A percentile compares a stretch with the other conserved stretches of the same genome.
Conservation (phyloP, 2,329 filamentous ascomycete genomes). For the Sordariomycetes sp. region DNA sequence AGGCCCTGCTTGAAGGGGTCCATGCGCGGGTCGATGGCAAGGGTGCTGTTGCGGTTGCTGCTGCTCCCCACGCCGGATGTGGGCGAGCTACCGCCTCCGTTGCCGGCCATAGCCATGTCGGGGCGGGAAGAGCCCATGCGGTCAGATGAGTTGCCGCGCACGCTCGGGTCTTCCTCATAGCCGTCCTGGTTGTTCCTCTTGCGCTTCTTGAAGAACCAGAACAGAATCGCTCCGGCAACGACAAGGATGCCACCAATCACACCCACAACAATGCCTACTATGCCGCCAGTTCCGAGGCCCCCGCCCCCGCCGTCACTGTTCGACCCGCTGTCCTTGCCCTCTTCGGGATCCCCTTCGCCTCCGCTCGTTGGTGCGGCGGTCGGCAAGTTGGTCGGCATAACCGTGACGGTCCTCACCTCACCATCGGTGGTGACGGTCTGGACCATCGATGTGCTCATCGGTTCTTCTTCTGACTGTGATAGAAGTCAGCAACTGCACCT, state of each 20-base stretch:
- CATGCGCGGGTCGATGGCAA: slow-evolving; percentile 54
- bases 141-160: slow-evolving; percentile 41
- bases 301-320: slow-evolving; percentile 9
- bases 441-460: slow-evolving; percentile 23
- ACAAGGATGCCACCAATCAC: slow-evolving; percentile 34
- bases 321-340: slow-evolving; percentile 6
- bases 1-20: slow-evolving; percentile 50
- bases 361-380: slow-evolving; percentile 1
- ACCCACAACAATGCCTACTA: slow-evolving; percentile 44
- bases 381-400: slow-evolving; percentile 29
- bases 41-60: slow-evolving; percentile 40
- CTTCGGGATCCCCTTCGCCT: slow-evolving; percentile 10
- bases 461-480: neutral
- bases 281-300: slow-evolving; percentile 28
- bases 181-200: slow-evolving; percentile 33
- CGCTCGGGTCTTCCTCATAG: slow-evolving; percentile 33
- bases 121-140: slow-evolving; percentile 33
- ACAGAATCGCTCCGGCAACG: slow-evolving; percentile 23
- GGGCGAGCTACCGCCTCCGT: slow-evolving; percentile 9
- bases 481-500: neutral
- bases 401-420: slow-evolving; percentile 44
- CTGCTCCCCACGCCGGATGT: slow-evolving; percentile 24
- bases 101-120: slow-evolving; percentile 27
- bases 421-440: slow-evolving; percentile 48
- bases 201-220: slow-evolving; percentile 32